phyloP scores from a whole-genome alignment of 768 basidiomycete genomes.

The Lactarius pseudohatsudake region DNA sequence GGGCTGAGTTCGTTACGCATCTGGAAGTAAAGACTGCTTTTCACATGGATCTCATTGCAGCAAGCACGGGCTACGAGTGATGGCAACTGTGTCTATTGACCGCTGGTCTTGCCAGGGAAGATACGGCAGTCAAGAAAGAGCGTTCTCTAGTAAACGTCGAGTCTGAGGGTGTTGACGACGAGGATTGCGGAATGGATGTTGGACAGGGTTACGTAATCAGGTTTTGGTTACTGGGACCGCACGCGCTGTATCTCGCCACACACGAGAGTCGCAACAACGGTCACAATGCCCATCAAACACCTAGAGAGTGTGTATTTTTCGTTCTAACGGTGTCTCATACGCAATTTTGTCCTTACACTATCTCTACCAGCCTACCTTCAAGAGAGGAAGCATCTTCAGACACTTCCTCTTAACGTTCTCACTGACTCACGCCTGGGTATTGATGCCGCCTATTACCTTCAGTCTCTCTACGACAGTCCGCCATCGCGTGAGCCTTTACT shows the following conservation, averaged over 20 bases:
- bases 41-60: background rate
- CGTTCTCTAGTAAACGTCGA: background rate
- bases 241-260: conserved; percentile 9
- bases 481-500: conserved; percentile 86
- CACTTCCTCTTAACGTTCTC: conserved; percentile 74
- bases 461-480: conserved; percentile 70
- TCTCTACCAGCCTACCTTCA: conserved; percentile 64
- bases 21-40: background rate
- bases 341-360: conserved; percentile 8
- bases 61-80: background rate
- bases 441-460: conserved; percentile 90
- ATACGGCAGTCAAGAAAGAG: too few relatives aligned
- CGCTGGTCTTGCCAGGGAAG: conserved; percentile 1
- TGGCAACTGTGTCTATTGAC: background rate
- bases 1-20: conserved; percentile 4
- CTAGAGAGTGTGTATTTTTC: conserved; percentile 62
- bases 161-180: background rate
- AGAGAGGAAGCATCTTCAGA: conserved; percentile 87
- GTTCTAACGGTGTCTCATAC: background rate
- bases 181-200: background rate
- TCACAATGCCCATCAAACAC: conserved; percentile 76
- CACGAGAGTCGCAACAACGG: conserved; percentile 8
- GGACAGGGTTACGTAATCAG: conserved; percentile 13
- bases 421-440: conserved; percentile 94
- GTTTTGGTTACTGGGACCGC: conserved; percentile 11